Evolutionary conservation across 2,329 filamentous ascomycete species (phyloP), one percentile per base, ranked within the genome.

Genomic region (Colletotrichum endophyticum): DNA sequence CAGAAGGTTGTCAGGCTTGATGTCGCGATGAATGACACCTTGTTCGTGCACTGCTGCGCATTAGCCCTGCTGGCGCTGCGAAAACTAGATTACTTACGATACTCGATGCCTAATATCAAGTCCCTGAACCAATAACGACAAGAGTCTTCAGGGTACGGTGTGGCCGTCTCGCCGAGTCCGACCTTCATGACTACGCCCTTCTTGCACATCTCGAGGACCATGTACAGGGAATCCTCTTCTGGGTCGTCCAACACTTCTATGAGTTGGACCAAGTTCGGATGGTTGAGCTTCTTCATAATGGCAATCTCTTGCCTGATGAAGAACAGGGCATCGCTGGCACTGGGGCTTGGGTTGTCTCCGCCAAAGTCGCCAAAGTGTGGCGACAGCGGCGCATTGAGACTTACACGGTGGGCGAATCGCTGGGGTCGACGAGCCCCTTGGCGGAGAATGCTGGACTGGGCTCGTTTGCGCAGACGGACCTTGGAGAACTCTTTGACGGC

Each of bases 141-240:
- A 70, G 90, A 90, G 81, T 98, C 95, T 78, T 94, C 92, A 32
- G 92, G 89, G 83, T 98, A 98, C 0, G 97, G 96, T 77, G 94
- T 92, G 22, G 95, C 95, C 73, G 91, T 89, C 81, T 98, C 94
- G 75, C 95, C 94, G n/a, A 99, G 87, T 5, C 95, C 95, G 72
- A 99, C 95, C 81, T 96, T 96, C 96, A 99, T 99, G 68, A 98
- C 92, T 27, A 98, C 96, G 1, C 97, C 97, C 84, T 98, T 98
- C 82, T 98, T 97, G 88, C 97, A 99, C 95, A 98, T 98, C 84
- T 99, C 97, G 84, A 99, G 91, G 27, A 99, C 97, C 95, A 99
- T 99, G 86, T 98, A 99, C 15, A 99, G 87, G 5, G 96, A 98
- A 84, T 99, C 97, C 82, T 98, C 96, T 64, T 96, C 94, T 0